Conservation (phyloP, 495 filamentous ascomycete genomes). For the Neurospora africana region DNA sequence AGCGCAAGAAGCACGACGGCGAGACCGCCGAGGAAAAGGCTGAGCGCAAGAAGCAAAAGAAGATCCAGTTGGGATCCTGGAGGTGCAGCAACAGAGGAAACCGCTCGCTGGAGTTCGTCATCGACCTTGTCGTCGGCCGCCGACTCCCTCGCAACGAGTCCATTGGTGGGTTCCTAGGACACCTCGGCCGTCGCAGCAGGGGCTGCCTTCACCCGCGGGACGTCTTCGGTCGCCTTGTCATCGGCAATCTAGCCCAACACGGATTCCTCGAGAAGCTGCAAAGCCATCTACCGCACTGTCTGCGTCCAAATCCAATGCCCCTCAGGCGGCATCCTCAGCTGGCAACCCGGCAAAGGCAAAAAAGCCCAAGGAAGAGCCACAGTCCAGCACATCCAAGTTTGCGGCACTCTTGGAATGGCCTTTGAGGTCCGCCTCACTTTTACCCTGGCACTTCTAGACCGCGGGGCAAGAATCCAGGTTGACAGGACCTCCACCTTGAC, state of each 20-base stretch:
- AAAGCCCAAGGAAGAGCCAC: slow-evolving; percentile 15
- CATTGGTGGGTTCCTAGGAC: not conserved
- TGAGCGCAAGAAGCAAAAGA: not conserved
- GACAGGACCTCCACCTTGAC: too few relatives aligned
- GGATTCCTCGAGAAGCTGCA: not conserved
- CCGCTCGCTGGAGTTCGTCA: not conserved
- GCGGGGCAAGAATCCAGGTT: too few relatives aligned
- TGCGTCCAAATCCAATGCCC: slow-evolving; percentile 3
- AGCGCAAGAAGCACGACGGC: not conserved
- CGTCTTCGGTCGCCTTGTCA: not conserved
- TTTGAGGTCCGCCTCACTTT: too few relatives aligned
- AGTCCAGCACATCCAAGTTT: slow-evolving; percentile 24
- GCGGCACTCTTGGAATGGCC: slow-evolving; percentile 42
- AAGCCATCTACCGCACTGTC: slow-evolving; percentile 10
- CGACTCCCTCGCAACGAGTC: not conserved
- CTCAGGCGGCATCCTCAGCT: not conserved
- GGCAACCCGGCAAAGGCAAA: slow-evolving; percentile 5
- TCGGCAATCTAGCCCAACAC: not conserved
- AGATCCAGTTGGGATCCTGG: not conserved
- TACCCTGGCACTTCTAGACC: too few relatives aligned
- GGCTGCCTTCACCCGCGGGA: not conserved
- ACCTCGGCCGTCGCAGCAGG: not conserved
- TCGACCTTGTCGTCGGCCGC: not conserved
- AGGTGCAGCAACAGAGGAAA: not conserved
- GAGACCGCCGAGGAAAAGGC: not conserved